phyloP scores from a whole-genome alignment of 805 yeast genomes.

The Cyberlindnera maritima region DNA sequence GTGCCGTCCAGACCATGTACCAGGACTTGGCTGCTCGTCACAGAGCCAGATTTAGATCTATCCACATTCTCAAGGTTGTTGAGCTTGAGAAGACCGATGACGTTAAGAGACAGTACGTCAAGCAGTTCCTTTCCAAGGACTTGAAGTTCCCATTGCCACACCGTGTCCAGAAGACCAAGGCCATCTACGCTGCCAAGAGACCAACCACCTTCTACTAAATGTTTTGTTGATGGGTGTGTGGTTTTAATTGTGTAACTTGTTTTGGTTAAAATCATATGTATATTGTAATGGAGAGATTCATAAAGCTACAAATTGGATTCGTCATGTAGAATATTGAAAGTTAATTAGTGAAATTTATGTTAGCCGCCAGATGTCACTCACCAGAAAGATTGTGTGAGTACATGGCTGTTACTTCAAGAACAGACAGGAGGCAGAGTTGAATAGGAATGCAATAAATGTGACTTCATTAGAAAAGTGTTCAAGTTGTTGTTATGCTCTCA shows the following conservation, averaged over 20 bases:
- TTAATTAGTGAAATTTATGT: not conserved
- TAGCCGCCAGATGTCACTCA: not conserved
- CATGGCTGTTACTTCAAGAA: too few relatives aligned
- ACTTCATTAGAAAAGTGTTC: too few relatives aligned
- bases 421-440: too few relatives aligned
- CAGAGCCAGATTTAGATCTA: constrained; percentile 99
- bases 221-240: constrained; percentile 10
- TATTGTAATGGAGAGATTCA: constrained; percentile 17
- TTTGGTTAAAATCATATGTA: constrained; percentile 16
- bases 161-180: constrained; percentile 91
- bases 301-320: constrained; percentile 1
- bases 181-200: constrained; percentile 86
- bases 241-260: constrained; percentile 13
- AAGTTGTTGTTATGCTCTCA: too few relatives aligned
- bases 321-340: not conserved
- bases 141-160: constrained; percentile 99
- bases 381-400: too few relatives aligned
- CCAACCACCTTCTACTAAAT: constrained; percentile 96
- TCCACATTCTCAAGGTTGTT: constrained; percentile 99
- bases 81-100: constrained; percentile 97
- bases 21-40: constrained; percentile 99
- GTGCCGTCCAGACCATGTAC: constrained; percentile 98
- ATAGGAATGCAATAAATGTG: too few relatives aligned
- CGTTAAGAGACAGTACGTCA: constrained; percentile 98
- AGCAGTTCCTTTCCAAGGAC: constrained; percentile 92